Conservation (phyloP, 148 eudicot genomes). For the Rhododendron williamsianum region DNA sequence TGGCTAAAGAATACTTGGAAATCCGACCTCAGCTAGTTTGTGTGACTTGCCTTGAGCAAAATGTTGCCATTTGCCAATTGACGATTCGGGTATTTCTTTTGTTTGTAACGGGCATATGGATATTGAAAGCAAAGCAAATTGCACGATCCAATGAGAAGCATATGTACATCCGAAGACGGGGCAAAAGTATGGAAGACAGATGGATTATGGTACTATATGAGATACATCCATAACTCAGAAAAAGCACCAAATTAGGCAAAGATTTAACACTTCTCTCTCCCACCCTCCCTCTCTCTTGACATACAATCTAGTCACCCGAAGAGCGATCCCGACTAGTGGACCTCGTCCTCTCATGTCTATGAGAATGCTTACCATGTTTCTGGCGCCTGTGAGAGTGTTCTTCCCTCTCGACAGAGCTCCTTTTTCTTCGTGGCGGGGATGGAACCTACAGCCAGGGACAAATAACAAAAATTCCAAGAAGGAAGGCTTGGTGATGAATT, state of each 20-base stretch:
- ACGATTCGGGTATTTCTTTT: background rate
- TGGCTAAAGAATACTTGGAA: background rate
- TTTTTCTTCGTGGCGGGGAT: conserved; percentile 74
- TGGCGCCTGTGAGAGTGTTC: conserved; percentile 27
- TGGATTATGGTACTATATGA: background rate
- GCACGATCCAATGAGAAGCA: background rate
- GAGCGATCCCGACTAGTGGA: conserved; percentile 20
- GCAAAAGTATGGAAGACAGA: background rate
- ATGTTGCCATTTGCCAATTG: background rate
- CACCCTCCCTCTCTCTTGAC: background rate
- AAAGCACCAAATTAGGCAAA: background rate
- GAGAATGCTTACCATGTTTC: conserved; percentile 31
- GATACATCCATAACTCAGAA: background rate
- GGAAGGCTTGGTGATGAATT: background rate
- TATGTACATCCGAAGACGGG: background rate
- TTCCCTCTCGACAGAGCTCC: conserved; percentile 41
- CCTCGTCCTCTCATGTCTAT: conserved; percentile 36
- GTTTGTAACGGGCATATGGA: background rate
- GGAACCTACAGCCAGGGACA: conserved; percentile 41
- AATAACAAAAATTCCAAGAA: background rate
- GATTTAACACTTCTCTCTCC: background rate
- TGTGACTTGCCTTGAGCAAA: background rate
- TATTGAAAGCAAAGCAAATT: background rate
- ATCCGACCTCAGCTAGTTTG: background rate
- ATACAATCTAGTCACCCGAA: conserved; percentile 3